Evolutionary conservation across 192 early-diverging fungal species (phyloP).

Genomic region (Coemansia sp.): DNA sequence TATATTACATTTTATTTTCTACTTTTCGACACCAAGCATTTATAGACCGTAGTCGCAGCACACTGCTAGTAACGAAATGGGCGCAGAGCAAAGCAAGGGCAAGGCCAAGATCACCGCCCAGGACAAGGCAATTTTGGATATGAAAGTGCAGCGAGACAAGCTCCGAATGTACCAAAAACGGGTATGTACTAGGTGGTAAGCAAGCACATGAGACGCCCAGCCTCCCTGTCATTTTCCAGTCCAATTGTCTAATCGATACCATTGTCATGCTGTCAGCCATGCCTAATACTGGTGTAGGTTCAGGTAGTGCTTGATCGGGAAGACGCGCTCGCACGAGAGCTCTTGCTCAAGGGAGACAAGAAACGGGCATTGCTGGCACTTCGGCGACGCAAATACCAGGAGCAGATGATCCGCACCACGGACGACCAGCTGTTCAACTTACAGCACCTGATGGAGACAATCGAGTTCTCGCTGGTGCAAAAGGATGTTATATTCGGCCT

Average conservation of each 20-base stretch:
- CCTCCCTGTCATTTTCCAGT: not conserved
- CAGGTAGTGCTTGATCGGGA: slow-evolving; percentile 81
- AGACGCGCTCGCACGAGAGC: slow-evolving; percentile 74
- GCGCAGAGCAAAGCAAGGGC: slow-evolving; percentile 54
- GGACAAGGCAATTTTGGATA: slow-evolving; percentile 93
- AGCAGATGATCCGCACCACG: slow-evolving; percentile 81
- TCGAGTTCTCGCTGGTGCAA: slow-evolving; percentile 93
- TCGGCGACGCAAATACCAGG: slow-evolving; percentile 96
- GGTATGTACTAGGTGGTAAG: slow-evolving; percentile 51
- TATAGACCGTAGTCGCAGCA: not conserved
- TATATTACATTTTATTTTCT: not conserved
- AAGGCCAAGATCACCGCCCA: slow-evolving; percentile 73
- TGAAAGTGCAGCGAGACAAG: slow-evolving; percentile 95
- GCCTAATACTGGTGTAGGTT: slow-evolving; percentile 58
- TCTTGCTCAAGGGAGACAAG: slow-evolving; percentile 76
- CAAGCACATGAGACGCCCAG: not conserved
- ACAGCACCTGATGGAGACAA: slow-evolving; percentile 83
- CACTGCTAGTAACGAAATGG: slow-evolving; percentile 41
- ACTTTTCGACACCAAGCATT: not conserved
- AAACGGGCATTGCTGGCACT: slow-evolving; percentile 84
- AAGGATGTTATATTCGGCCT: slow-evolving; percentile 86
- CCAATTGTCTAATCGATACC: not conserved
- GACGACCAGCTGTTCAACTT: slow-evolving; percentile 87
- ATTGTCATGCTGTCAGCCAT: slow-evolving; percentile 6
- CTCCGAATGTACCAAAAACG: slow-evolving; percentile 90